Base-by-base conservation (phyloP, 2,329 filamentous ascomycete genomes). In the Fusarium sororula region DNA sequence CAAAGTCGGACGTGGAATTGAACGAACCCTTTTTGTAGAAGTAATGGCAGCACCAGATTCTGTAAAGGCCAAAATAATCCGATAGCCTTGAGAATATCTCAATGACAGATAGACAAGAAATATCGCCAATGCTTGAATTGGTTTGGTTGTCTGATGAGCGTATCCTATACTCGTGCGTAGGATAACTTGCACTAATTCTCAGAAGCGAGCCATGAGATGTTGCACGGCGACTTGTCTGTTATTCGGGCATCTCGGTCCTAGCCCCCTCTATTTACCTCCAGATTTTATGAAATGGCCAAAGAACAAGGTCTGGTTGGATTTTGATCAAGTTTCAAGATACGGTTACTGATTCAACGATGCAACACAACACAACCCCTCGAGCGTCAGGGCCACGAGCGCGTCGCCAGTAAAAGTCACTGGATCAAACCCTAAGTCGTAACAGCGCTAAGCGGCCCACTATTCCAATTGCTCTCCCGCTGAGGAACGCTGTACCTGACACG, bases 141-240 rank as follows among this genome's bases (percentile, higher is more conserved):
- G 20, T 12, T 17, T 35, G 14, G 32, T 35, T 35, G 4, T 35
- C 32, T 35, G 32, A 35, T 35, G 14, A 35, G 32, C 1, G 7
- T 1, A 4, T 17, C 1, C 14, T 35, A 4, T 1, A 15, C 14
- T 35, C 7, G 6, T 3, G 3, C 6, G 32, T 7, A 6, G 2
- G 6, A 8, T 1, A 35, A 35, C 1, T 15, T 15, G 14, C 14
- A 7, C 6, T 7, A 7, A 24, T 24, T 24, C 24, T 24, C 24
- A 24, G 24, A 26, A 26, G 24, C 24, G 24, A 5, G 24, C 24
- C 24, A 26, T 5, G 24, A 5, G 24, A 1, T 26, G 24, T 5
- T 26, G 4, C 24, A 9, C 7, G 7, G 32, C 3, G 32, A 35
- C 14, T 35, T 35, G 14, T 35, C 32, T 35, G 9, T 1, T 0